phyloP scores from a whole-genome alignment of 2,329 filamentous ascomycete genomes.

The Neofusicoccum sp. region DNA sequence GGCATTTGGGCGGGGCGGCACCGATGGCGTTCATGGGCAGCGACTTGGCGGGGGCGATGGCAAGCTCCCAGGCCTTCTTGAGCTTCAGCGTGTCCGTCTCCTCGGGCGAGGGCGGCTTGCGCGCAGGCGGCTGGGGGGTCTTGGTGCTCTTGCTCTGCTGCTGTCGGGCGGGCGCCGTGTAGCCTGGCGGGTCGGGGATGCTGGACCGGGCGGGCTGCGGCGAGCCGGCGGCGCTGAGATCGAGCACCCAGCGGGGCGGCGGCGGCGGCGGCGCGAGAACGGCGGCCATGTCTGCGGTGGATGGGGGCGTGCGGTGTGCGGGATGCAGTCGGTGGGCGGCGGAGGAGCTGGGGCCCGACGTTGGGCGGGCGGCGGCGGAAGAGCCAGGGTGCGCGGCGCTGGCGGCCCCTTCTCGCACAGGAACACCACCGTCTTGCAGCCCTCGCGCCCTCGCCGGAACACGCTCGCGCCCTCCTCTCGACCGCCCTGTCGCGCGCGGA shows the following conservation, averaged over 20 bases:
- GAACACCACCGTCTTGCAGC: slow-evolving; percentile 13
- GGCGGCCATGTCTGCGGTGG: slow-evolving; percentile 16
- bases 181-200: slow-evolving; percentile 85
- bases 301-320: not conserved
- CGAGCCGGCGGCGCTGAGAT: slow-evolving; percentile 69
- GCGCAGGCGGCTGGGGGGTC: slow-evolving; percentile 41
- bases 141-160: slow-evolving; percentile 30
- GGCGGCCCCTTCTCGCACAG: slow-evolving; percentile 15
- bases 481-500: slow-evolving; percentile 4
- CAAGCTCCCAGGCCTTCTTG: slow-evolving; percentile 98
- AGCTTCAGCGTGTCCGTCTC: slow-evolving; percentile 96
- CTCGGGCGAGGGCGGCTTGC: slow-evolving; percentile 69
- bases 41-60: slow-evolving; percentile 87
- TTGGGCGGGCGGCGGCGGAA: not conserved
- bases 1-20: slow-evolving; percentile 22
- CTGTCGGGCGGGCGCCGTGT: slow-evolving; percentile 48
- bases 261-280: slow-evolving; percentile 35
- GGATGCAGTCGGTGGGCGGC: not conserved
- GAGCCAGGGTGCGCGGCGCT: not conserved
- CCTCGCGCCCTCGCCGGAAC: not conserved
- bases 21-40: slow-evolving; percentile 98
- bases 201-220: slow-evolving; percentile 61
- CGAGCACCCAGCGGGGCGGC: slow-evolving; percentile 76
- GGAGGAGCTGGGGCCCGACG: slow-evolving; percentile 9
- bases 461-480: not conserved